Evolutionary conservation across 2,329 filamentous ascomycete genomes (phyloP).

Genomic region (Arthroderma sp.): DNA sequence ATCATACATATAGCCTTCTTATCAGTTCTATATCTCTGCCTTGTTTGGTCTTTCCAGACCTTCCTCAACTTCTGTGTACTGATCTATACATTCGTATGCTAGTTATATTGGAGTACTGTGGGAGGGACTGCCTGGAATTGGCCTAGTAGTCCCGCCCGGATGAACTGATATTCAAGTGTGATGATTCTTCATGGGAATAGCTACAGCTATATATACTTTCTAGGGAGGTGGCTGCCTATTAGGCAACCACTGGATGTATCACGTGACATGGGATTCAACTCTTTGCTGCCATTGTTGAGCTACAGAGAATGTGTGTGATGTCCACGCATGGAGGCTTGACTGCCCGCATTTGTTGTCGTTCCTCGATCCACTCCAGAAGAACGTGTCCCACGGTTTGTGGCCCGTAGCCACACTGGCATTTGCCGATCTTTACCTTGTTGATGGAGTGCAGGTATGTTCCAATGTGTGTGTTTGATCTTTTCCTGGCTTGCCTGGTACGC

Average conservation of each 20-base stretch:
- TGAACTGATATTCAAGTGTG: too few relatives aligned
- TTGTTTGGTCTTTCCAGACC: constrained; percentile 9
- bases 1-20: constrained; percentile 11
- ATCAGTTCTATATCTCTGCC: constrained; percentile 17
- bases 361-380: constrained; percentile 19
- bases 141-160: constrained; percentile 15
- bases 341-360: constrained; percentile 7
- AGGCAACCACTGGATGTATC: too few relatives aligned
- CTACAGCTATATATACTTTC: too few relatives aligned
- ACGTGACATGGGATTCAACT: too few relatives aligned
- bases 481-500: too few relatives aligned
- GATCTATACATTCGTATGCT: constrained; percentile 8
- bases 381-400: constrained; percentile 19
- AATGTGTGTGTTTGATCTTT: too few relatives aligned
- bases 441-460: constrained; percentile 20
- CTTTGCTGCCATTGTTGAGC: constrained; percentile 18
- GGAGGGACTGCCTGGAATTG: constrained; percentile 17
- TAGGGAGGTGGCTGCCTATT: too few relatives aligned
- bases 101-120: constrained; percentile 12
- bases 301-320: constrained; percentile 21
- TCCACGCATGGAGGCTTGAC: constrained; percentile 12
- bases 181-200: too few relatives aligned
- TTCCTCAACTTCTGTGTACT: constrained; percentile 18
- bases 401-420: constrained; percentile 17
- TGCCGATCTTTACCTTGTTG: constrained; percentile 18